Conservation (phyloP, 108 stramenopile genomes). For the Pseudonitzschia pungens region DNA sequence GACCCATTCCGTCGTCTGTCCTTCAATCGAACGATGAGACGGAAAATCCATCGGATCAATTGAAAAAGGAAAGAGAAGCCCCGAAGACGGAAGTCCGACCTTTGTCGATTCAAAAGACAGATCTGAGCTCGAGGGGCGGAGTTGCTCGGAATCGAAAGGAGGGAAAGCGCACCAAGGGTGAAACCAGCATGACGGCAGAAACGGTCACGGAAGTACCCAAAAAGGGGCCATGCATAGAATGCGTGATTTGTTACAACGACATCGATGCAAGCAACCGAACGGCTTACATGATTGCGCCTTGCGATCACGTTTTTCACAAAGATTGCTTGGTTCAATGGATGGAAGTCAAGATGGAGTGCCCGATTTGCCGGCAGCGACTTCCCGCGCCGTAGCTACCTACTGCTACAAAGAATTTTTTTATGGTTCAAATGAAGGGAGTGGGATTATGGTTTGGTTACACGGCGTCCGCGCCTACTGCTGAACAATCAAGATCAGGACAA, state of each 20-base stretch:
- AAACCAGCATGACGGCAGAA: slow-evolving; percentile 33
- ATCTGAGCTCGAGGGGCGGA: slow-evolving; percentile 26
- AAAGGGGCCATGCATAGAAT: slow-evolving; percentile 51
- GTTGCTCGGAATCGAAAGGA: slow-evolving; percentile 59
- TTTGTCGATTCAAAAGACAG: slow-evolving; percentile 3
- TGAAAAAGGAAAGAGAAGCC: slow-evolving; percentile 19
- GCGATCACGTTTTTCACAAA: slow-evolving; percentile 93
- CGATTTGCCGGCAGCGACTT: slow-evolving; percentile 2
- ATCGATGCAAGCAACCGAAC: slow-evolving; percentile 62
- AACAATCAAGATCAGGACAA: background rate
- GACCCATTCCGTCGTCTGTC: slow-evolving; percentile 81
- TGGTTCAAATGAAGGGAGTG: background rate
- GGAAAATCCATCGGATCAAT: slow-evolving; percentile 13
- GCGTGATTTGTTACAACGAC: slow-evolving; percentile 91
- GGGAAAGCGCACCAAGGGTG: slow-evolving; percentile 19
- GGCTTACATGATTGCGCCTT: slow-evolving; percentile 97
- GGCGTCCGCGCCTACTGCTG: background rate
- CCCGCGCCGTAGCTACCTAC: background rate
- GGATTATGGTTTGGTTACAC: background rate
- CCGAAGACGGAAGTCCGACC: slow-evolving; percentile 13
- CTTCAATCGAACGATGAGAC: slow-evolving; percentile 29
- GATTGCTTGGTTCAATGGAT: slow-evolving; percentile 94
- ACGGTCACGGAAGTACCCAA: slow-evolving; percentile 16
- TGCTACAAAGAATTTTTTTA: background rate
- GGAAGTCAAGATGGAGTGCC: slow-evolving; percentile 96